Evolutionary conservation across 306 rosid genomes (phyloP).

Genomic region (Macrotyloma uniflorum): DNA sequence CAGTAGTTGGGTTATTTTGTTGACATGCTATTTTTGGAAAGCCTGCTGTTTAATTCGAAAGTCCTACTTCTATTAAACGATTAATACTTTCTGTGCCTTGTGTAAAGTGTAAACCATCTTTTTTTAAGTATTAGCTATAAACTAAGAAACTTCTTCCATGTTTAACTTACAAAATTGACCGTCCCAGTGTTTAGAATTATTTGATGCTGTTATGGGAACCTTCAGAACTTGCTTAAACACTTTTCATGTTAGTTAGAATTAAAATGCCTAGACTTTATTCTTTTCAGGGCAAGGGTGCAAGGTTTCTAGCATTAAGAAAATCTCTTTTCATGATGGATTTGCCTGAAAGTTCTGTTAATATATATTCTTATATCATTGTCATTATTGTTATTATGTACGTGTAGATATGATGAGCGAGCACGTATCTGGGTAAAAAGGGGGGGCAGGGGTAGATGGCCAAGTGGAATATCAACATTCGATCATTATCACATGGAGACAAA

Average conservation of each 20-base stretch:
- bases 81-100: slow-evolving; percentile 13
- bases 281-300: not conserved
- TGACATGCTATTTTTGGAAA: slow-evolving; percentile 8
- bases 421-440: not conserved
- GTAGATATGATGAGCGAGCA: not conserved
- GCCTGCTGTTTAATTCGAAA: slow-evolving; percentile 7
- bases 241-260: not conserved
- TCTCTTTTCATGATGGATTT: slow-evolving; percentile 16
- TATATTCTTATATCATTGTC: not conserved
- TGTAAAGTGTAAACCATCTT: slow-evolving; percentile 14
- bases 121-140: not conserved
- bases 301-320: slow-evolving; percentile 9
- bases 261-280: not conserved
- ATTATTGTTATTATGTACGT: not conserved
- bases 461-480: not conserved
- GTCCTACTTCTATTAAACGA: not conserved
- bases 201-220: not conserved
- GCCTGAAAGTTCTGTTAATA: not conserved
- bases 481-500: not conserved
- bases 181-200: not conserved
- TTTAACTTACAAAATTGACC: not conserved
- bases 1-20: slow-evolving; percentile 8
- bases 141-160: not conserved
- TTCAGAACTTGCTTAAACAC: not conserved
- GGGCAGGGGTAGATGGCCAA: not conserved